phyloP scores from a whole-genome alignment of 2,329 filamentous ascomycete genomes.

The Venturia pyrina region DNA sequence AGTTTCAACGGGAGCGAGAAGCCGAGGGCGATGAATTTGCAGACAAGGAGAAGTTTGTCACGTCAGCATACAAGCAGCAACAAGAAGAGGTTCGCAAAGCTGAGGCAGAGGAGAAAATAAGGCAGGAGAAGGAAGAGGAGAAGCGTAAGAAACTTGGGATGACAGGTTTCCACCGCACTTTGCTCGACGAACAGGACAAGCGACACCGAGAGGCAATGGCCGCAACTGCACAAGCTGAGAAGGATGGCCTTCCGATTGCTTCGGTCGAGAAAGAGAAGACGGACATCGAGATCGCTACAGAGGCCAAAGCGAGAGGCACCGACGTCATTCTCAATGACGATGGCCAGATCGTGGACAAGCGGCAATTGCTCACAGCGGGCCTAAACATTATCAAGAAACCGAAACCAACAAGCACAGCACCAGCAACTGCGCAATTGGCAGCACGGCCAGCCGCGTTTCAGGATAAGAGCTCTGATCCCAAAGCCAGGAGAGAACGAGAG shows the following conservation, averaged over 20 bases:
- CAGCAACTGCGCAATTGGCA: conserved; percentile 20
- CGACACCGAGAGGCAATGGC: conserved; percentile 61
- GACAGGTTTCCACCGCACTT: conserved; percentile 66
- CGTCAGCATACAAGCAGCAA: conserved; percentile 70
- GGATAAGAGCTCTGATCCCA: conserved; percentile 25
- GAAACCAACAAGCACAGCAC: conserved; percentile 35
- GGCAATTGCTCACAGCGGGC: conserved; percentile 66
- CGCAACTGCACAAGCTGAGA: conserved; percentile 36
- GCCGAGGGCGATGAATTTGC: conserved; percentile 72
- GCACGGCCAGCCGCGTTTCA: conserved; percentile 17
- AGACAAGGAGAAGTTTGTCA: conserved; percentile 80
- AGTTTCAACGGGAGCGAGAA: conserved; percentile 66
- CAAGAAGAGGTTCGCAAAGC: conserved; percentile 62
- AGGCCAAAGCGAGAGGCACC: conserved; percentile 54
- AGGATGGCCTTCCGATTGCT: conserved; percentile 23
- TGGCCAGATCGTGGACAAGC: conserved; percentile 72
- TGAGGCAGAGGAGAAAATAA: conserved; percentile 60
- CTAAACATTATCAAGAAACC: conserved; percentile 62
- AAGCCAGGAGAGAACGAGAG: conserved; percentile 64
- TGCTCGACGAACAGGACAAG: conserved; percentile 61
- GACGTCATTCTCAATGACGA: conserved; percentile 69
- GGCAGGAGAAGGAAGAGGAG: conserved; percentile 55
- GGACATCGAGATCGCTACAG: conserved; percentile 54
- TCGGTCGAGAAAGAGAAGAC: conserved; percentile 40
- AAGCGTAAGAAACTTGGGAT: conserved; percentile 61